These are phyloP conservation scores for Euphorbia lathyris DNA, from an alignment of 345 rosid genomes.

Conservation along the genomic window DNA sequence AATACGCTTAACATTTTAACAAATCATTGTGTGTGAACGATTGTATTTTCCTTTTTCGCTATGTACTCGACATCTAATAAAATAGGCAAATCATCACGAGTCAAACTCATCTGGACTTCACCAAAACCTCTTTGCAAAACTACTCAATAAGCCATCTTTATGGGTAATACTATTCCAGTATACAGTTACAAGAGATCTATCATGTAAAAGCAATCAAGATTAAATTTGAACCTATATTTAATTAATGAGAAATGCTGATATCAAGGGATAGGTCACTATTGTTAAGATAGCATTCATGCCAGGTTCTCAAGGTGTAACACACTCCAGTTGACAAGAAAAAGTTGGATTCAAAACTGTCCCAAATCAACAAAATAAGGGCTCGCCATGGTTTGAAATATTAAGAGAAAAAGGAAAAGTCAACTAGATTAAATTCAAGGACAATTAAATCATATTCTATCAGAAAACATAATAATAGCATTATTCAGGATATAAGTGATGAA, in stretches of 20 bases:
- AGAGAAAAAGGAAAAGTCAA: not conserved
- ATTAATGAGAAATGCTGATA: not conserved
- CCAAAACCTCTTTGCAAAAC: not conserved
- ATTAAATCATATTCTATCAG: not conserved
- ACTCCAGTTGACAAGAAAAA: not conserved
- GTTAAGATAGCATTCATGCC: no score
- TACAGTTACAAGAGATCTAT: not conserved
- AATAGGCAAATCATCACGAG: not conserved
- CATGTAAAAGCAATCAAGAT: not conserved
- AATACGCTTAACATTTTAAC: no score
- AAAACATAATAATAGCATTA: not conserved
- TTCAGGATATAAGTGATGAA: slow-evolving; percentile 13
- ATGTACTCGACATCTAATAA: not conserved
- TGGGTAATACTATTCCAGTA: not conserved
- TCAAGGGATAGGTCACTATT: not conserved
- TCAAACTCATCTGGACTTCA: not conserved
- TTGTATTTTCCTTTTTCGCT: not conserved
- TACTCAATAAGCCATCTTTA: not conserved
- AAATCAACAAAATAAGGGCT: not conserved
- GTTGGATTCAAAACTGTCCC: not conserved
- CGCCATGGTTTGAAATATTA: not conserved
- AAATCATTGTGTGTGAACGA: not conserved
- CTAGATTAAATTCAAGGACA: not conserved
- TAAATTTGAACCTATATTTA: not conserved
- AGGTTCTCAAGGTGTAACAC: no score